Evolutionary conservation across 306 rosid genomes (phyloP), one percentile per base, ranked within the genome.

Genomic region (Acacia melanoxylon): DNA sequence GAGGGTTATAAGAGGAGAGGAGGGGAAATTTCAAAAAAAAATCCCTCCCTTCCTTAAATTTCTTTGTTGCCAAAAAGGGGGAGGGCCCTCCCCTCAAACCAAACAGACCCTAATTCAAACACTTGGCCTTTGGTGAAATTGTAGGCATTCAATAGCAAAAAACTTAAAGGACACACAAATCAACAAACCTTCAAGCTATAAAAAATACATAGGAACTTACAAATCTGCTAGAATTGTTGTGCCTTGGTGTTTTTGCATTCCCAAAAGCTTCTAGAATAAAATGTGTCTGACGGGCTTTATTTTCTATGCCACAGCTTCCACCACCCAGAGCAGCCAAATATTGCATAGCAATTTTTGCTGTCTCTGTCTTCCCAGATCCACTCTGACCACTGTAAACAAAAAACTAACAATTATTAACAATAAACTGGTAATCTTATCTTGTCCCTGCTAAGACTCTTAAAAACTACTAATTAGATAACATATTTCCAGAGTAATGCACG

Each of bases 291-390:
- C 88, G 89, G 86, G 93, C 76, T 84, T 85, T 82, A 78, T 82
- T 77, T 81, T 84, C 94, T 29, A 81, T 82, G 61, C 86, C 91
- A 68, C 71, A 69, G 82, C 86, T 82, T 46, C 86, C 86, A 66
- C 91, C 87, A 54, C 96, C 90, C 82, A 91, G 83, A 77, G 93
- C 78, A 82, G 88, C 87, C 83, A 95, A 86, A 91, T 88, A 92
- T 77, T 91, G 91, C 88, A 92, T 82, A 41, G 92, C 93, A 87
- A 86, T 69, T 92, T 93, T 95, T 56, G 94, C 91, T 35, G 97
- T 93, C 90, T 91, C 93, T 33, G 98, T 95, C 87, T 95, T 95
- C 82, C 98, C 99, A 45, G 98, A 90, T 86, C 99, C 99, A 82
- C 97, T 93, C 87, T 93, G 98, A 58, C 98, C 98, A 84, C 98